Evolutionary conservation across 148 eudicot genomes (phyloP), one percentile per base, ranked within the genome.

Genomic region (Camellia granthamiana): DNA sequence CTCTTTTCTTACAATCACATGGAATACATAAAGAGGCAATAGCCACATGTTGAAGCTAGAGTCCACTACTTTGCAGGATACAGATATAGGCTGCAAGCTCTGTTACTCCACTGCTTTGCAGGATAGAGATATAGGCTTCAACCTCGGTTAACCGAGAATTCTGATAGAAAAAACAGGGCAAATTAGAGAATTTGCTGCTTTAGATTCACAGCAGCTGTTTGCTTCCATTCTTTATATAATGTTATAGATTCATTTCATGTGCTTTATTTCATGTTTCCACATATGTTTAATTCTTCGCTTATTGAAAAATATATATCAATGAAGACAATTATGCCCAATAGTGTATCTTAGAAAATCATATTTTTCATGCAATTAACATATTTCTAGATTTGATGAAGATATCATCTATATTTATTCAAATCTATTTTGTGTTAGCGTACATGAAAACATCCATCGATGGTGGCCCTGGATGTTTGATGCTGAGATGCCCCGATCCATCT

Each of bases 391-490:
- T 19, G 8, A 38, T 6, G 8, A 13, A 41, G 38, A 47, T 49
- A 15, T 66, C 16, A 9, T 70, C 64, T 74, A 14, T 41, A 58
- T 82, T 68, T 64, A 19, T 14, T 1, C 76, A 58, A 63, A 54
- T 30, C 18, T 84, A 23, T 58, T 46, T 58, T 66, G 41, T 80
- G 67, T 58, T 83, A 91, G 94, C 72, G 74, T 91, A 91, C 82
- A 86, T 91, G 58, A 84, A 87, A 74, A 83, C 87, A 42, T 84
- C 94, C 51, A 86, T 90, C 69, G 77, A 85, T 51, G 90, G 82
- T 59, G 94, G 93, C 1, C 91, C 92, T 77, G 90, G 87, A 74
- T 90, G 94, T 84, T 88, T 94, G 82, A 84, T 80, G 81, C 67
- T 92, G 84, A 80, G 87, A 77, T 94, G 98, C 78, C 98, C 93